Evolutionary conservation across 164 flowering plant genomes (phyloP), one percentile per base, ranked within the genome.

Genomic region (Paratinospora sagittata): DNA sequence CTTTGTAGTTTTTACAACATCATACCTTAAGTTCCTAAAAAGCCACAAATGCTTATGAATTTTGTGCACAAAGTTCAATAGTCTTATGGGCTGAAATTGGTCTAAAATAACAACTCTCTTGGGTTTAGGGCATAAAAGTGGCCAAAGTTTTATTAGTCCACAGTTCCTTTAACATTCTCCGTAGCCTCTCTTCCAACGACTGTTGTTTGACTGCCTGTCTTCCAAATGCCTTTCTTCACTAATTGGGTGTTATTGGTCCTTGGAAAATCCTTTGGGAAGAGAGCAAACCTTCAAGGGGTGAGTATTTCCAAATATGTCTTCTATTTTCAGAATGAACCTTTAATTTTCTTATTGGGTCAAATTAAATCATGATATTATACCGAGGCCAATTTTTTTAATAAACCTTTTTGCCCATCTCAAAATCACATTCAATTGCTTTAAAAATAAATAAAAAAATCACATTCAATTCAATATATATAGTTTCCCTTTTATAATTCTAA

Each of bases 161-260:
- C 63, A 49, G 14, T 24, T 55, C 55, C 84, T 82, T 80, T 82
- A 74, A 19, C 57, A 23, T 70, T 78, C 82, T 82, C 79, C 12
- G 52, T 58, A 70, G 52, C 47, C 57, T 65, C 73, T 55, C 61
- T 19, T n/a, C 24, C 24, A n/a, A 55, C 62, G 72, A 74, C 24
- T 49, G 49, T 64, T 73, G 49, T 64, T 73, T 85, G 88, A 87
- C 85, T 81, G 84, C 60, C 81, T 78, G n/a, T 30, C 34, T 45
- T 57, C 30, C 24, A 33, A 8, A 30, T 49, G 37, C 49, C 37
- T 60, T 37, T 60, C 72, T 58, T 70, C 65, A 37, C 52, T 58
- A 65, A 69, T 30, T 43, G 26, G 36, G 60, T 41, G 36, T 61
- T 33, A 14, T 70, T 62, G 27, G 45, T 16, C 33, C 65, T 30